phyloP scores from a whole-genome alignment of 441 rosid species.

The Mallotus repandus region DNA sequence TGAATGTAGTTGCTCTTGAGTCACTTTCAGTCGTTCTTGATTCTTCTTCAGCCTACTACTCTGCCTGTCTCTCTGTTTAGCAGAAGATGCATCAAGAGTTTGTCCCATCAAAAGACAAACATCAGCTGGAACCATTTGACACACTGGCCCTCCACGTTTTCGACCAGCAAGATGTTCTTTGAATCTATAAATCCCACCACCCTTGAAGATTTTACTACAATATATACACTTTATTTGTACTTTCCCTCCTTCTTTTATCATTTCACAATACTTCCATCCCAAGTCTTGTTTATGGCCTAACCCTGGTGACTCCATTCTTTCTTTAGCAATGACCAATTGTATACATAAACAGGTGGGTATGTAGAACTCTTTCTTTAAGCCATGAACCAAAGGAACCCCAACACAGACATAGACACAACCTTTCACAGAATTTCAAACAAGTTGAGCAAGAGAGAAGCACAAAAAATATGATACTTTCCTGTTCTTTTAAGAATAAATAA shows the following conservation, averaged over 20 bases:
- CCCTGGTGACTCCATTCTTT: slow-evolving; percentile 27
- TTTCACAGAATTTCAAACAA: neutral
- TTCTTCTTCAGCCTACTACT: slow-evolving; percentile 35
- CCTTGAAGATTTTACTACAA: slow-evolving; percentile 77
- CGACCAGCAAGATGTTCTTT: slow-evolving; percentile 94
- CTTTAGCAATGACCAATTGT: neutral
- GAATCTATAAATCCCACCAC: slow-evolving; percentile 91
- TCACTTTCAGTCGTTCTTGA: slow-evolving; percentile 24
- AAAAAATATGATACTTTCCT: neutral
- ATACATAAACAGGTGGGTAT: neutral
- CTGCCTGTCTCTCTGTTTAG: slow-evolving; percentile 48
- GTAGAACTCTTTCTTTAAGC: neutral
- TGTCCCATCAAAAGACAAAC: slow-evolving; percentile 59
- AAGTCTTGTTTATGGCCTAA: slow-evolving; percentile 72
- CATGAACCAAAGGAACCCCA: neutral
- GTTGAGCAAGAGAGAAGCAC: neutral
- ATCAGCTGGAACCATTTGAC: slow-evolving; percentile 63
- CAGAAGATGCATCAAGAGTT: slow-evolving; percentile 57
- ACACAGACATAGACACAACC: neutral
- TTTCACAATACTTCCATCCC: slow-evolving; percentile 91
- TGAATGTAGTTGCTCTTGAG: slow-evolving; percentile 10
- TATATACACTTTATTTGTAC: slow-evolving; percentile 70
- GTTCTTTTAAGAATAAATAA: too few relatives aligned
- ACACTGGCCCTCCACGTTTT: slow-evolving; percentile 82
- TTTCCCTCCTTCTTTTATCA: slow-evolving; percentile 60